phyloP scores from a whole-genome alignment of 2,329 filamentous ascomycete species.

The Aspergillus latus region DNA sequence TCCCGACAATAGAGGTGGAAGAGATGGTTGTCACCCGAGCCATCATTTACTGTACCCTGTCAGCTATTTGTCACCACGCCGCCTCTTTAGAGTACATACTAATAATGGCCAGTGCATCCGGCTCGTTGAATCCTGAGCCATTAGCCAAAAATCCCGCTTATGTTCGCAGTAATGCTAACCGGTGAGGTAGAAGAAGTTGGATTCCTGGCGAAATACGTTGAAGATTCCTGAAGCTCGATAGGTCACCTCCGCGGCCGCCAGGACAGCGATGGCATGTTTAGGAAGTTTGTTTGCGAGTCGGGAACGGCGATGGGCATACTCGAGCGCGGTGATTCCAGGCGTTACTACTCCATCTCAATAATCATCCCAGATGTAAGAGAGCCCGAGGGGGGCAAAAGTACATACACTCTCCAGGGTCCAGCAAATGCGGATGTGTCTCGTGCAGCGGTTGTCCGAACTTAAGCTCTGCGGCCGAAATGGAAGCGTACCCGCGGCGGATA shows the following conservation, averaged over 20 bases:
- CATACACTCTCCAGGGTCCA: slow-evolving; percentile 77
- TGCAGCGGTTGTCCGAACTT: slow-evolving; percentile 91
- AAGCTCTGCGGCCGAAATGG: slow-evolving; percentile 64
- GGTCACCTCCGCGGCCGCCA: slow-evolving; percentile 76
- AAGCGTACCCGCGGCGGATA: slow-evolving; percentile 31
- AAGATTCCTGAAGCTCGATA: slow-evolving; percentile 93
- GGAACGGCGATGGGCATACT: slow-evolving; percentile 84
- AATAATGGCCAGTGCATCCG: slow-evolving; percentile 81
- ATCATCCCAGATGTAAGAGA: background rate
- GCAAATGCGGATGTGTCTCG: slow-evolving; percentile 92
- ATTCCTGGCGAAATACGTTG: slow-evolving; percentile 90
- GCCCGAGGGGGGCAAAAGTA: background rate
- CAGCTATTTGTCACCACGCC: slow-evolving; percentile 20
- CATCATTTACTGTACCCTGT: slow-evolving; percentile 51
- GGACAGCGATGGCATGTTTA: slow-evolving; percentile 72
- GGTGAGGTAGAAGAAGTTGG: slow-evolving; percentile 94
- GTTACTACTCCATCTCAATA: slow-evolving; percentile 62
- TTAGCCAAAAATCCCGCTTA: slow-evolving; percentile 13
- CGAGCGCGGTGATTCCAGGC: slow-evolving; percentile 85
- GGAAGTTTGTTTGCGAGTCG: slow-evolving; percentile 76
- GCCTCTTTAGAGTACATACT: slow-evolving; percentile 41
- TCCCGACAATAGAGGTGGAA: slow-evolving; percentile 88
- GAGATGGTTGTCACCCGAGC: slow-evolving; percentile 63
- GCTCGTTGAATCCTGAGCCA: slow-evolving; percentile 76
- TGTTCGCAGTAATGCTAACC: slow-evolving; percentile 40